A percentile compares a stretch with the other conserved stretches of the same genome.
These are phyloP conservation scores for Achaetomiella virescens DNA, from an alignment of 495 filamentous ascomycete species.

Conservation along the genomic window DNA sequence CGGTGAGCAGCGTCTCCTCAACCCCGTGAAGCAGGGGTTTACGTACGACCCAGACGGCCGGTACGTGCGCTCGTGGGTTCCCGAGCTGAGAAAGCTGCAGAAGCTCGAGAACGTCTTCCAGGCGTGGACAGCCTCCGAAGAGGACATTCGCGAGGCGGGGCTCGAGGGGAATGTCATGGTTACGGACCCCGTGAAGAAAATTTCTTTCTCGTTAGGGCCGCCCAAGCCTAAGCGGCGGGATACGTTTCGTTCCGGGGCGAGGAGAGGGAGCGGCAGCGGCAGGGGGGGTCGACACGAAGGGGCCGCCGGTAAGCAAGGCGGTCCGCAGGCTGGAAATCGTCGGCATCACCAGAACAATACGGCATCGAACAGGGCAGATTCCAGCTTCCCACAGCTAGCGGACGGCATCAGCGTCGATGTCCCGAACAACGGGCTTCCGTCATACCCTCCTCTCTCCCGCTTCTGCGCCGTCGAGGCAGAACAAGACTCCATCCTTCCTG, in stretches of 20 bases:
- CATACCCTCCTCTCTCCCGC: too few relatives aligned
- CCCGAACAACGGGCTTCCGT: too few relatives aligned
- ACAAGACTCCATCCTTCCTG: too few relatives aligned
- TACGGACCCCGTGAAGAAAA: slow-evolving; percentile 51
- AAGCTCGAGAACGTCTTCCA: slow-evolving; percentile 56
- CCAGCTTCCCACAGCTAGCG: too few relatives aligned
- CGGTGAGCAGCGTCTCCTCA: slow-evolving; percentile 59
- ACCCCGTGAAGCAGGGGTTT: slow-evolving; percentile 63
- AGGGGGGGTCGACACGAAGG: background rate
- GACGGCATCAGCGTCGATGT: too few relatives aligned
- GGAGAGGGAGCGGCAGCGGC: background rate
- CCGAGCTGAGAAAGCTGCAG: slow-evolving; percentile 48
- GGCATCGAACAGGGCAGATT: too few relatives aligned
- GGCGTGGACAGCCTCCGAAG: slow-evolving; percentile 51
- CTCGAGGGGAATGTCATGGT: slow-evolving; percentile 46
- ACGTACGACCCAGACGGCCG: slow-evolving; percentile 61
- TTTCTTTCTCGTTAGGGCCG: slow-evolving; percentile 46
- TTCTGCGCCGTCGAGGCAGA: too few relatives aligned
- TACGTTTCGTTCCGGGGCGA: background rate
- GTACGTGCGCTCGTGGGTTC: slow-evolving; percentile 63
- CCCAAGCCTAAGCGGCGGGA: slow-evolving; percentile 24
- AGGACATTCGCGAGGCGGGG: slow-evolving; percentile 45
- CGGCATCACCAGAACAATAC: too few relatives aligned
- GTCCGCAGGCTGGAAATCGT: too few relatives aligned
- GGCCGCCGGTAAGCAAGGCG: background rate